A percentile compares a stretch with the other conserved stretches of the same genome.
phyloP scores from a whole-genome alignment of 2,329 filamentous ascomycete genomes.

The Aciculosporium take region DNA sequence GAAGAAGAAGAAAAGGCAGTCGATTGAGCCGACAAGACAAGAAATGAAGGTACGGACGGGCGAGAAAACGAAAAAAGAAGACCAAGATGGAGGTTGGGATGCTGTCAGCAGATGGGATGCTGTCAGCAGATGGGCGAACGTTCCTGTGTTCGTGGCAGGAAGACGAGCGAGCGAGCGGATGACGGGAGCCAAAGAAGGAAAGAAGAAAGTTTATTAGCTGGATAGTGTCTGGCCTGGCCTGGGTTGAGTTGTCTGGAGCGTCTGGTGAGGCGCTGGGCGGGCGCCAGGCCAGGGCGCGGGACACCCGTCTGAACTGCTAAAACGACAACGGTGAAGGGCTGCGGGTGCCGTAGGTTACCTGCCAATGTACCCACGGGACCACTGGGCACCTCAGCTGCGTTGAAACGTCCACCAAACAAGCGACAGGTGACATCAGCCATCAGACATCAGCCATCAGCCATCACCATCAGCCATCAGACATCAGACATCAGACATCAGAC shows the following conservation, averaged over 20 bases:
- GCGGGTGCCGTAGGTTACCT: no score
- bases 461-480: no score
- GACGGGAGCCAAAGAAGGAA: not conserved
- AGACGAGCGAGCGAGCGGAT: not conserved
- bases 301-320: no score
- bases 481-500: no score
- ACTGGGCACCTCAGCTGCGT: no score
- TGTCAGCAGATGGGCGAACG: not conserved
- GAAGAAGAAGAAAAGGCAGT: not conserved
- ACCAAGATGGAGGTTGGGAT: not conserved
- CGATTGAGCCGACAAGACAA: not conserved
- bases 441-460: no score
- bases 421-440: no score
- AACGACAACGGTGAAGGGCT: no score
- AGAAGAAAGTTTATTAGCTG: not conserved
- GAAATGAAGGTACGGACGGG: not conserved
- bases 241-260: not conserved
- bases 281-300: not conserved
- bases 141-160: not conserved
- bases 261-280: not conserved
- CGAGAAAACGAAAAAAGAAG: not conserved
- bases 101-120: not conserved
- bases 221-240: no score
- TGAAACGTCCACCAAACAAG: no score
- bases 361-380: no score